Evolutionary conservation across 331 rosid species (phyloP).

Genomic region (Quercus lobata): DNA sequence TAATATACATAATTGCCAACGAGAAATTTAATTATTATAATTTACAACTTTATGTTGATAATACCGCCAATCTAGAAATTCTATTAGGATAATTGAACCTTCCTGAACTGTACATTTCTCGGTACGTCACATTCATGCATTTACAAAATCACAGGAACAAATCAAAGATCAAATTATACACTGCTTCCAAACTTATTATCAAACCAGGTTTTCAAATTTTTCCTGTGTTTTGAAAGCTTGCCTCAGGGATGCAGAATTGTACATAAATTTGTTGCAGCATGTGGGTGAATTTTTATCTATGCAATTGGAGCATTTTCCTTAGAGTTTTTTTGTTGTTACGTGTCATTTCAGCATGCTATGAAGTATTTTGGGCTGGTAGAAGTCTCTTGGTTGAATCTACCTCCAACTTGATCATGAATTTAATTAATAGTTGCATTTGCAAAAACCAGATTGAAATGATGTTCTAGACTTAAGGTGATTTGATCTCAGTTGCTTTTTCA

Average conservation of each 20-base stretch:
- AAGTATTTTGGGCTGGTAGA: background rate
- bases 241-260: background rate
- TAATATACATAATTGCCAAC: no score
- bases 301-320: background rate
- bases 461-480: background rate
- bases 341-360: background rate
- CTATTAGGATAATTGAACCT: no score
- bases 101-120: no score
- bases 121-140: no score
- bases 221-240: background rate
- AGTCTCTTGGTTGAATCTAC: background rate
- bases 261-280: background rate
- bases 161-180: background rate
- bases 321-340: background rate
- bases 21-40: no score
- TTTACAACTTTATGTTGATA: no score
- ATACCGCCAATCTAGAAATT: no score
- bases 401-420: background rate
- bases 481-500: slow-evolving; percentile 15
- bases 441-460: slow-evolving; percentile 1
- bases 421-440: background rate
- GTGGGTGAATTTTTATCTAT: background rate
- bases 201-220: background rate
- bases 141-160: background rate
- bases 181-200: background rate